A percentile compares a stretch with the other conserved stretches of the same genome.
Conservation (phyloP, 352 stramenopile species). For the Thalassiosira exigua region DNA sequence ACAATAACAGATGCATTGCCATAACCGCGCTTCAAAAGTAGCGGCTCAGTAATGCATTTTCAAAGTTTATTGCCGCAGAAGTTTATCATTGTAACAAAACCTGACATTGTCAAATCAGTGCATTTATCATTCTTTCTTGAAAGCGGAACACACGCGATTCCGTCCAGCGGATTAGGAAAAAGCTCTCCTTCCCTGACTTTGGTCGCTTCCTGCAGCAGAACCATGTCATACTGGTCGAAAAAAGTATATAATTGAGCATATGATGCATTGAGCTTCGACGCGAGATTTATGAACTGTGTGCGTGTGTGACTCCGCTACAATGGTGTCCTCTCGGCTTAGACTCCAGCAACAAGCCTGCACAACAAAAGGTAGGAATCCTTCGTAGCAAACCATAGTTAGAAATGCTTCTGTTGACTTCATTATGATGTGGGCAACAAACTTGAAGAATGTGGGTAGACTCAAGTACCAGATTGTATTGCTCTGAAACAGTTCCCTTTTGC, state of each 20-base stretch:
- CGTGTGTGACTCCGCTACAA: too few relatives aligned
- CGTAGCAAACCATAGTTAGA: constrained; percentile 1
- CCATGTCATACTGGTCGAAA: not conserved
- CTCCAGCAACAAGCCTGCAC: not conserved
- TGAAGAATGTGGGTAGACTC: not conserved
- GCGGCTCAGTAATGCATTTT: not conserved
- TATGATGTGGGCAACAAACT: not conserved
- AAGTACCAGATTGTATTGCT: constrained; percentile 4
- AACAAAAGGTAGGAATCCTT: constrained; percentile 5
- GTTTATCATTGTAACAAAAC: constrained; percentile 1
- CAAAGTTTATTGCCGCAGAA: not conserved
- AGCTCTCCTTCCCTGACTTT: not conserved
- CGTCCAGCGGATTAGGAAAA: not conserved
- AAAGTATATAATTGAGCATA: not conserved
- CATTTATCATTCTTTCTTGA: not conserved
- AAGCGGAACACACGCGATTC: constrained; percentile 2
- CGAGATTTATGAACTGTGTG: not conserved
- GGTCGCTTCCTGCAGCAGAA: not conserved
- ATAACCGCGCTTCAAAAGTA: constrained; percentile 4
- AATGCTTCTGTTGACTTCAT: not conserved
- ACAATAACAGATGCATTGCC: not conserved
- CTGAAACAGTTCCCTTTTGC: constrained; percentile 8
- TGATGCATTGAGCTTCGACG: not conserved
- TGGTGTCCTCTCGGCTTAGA: not conserved
- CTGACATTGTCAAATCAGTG: constrained; percentile 3